Evolutionary conservation across 2,329 filamentous ascomycete genomes (phyloP), one percentile per base, ranked within the genome.

Genomic region (Plectosphaerella sp.): DNA sequence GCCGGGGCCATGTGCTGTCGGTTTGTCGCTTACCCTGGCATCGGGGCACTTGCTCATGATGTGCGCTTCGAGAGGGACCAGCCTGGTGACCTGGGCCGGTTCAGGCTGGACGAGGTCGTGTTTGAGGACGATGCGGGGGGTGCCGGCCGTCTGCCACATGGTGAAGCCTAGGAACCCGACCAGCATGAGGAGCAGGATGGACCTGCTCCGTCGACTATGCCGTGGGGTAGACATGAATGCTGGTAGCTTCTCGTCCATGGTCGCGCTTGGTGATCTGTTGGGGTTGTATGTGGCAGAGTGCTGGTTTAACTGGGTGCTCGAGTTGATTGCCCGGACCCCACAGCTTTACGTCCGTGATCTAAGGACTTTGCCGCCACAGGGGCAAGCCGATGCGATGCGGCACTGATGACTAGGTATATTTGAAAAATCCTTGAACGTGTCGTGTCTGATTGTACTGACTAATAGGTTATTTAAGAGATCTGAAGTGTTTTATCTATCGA

Each of bases 41-140:
- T 99, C 94, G 0, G 93, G 92, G 64, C 94, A 99, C 77, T 97
- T 97, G 72, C 86, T 89, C 87, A 97, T 99, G 61, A 97, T 94
- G 68, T 97, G 93, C 52, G 91, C 89, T 68, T 99, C 94, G 2
- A 99, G 72, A 4, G 91, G 88, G 5, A 97, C 87, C 53, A 76
- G 70, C 45, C 55, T 57, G 49, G 57, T 52, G 47, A 48, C 47
- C 15, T 48, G n/a, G n/a, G 37, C 33, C 4, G 20, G 16, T 12
- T 33, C 35, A 9, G 25, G 35, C 16, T 18, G 4, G 18, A 20
- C 35, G 47, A 20, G 20, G 28, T 15, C 14, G n/a, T n/a, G 20
- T 18, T 48, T 35, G 18, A 41, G 11, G 16, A 41, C 20, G 18
- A 24, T 24, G 16, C 18, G 16, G n/a, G 47, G 20, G 9, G 35